Evolutionary conservation across 2,329 filamentous ascomycete genomes (phyloP), one percentile per base, ranked within the genome.

Genomic region (Aureobasidium sp.): DNA sequence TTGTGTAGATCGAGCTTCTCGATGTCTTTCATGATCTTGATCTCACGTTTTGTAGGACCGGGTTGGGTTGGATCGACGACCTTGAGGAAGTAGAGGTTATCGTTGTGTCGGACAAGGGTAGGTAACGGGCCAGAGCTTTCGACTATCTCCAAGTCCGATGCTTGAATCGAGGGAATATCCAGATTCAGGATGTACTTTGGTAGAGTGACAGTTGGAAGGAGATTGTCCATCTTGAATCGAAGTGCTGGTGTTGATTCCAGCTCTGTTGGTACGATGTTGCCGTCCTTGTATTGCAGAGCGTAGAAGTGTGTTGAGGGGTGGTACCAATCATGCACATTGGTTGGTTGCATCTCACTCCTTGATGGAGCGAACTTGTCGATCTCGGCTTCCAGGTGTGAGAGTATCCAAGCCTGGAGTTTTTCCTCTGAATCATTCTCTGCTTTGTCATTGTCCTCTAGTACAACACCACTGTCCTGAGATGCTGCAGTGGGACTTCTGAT

Each of bases 131-230:
- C 48, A 49, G 65, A 65, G 42, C 64, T 63, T 36, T 63, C 63
- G 14, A 70, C 34, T 8, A 72, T 67, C 7, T 53, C 65, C 34
- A 72, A 59, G 4, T 71, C 69, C 10, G 63, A 59, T 5, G 69
- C 68, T 34, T 59, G 58, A 34, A 66, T 64, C 3, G 57, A 61
- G 1, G 68, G 69, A 7, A 70, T 63, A 14, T 66, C 57, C 29
- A 72, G 63, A 16, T 67, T 63, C 36, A 64, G 66, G 27, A 72
- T 67, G 57, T 74, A 73, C 57, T 73, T 73, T 16, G 71, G 72
- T 1, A 74, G 61, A 3, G 64, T 61, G 47, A 72, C 68, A 10
- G 65, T 59, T 3, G 70, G 71, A 1, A 70, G 65, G 36, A 71
- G 62, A 30, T 66, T 63, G 4, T 57, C 36, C 41, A 70, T 68